Evolutionary conservation across 345 rosid species (phyloP).

Genomic region (Balakata baccata): DNA sequence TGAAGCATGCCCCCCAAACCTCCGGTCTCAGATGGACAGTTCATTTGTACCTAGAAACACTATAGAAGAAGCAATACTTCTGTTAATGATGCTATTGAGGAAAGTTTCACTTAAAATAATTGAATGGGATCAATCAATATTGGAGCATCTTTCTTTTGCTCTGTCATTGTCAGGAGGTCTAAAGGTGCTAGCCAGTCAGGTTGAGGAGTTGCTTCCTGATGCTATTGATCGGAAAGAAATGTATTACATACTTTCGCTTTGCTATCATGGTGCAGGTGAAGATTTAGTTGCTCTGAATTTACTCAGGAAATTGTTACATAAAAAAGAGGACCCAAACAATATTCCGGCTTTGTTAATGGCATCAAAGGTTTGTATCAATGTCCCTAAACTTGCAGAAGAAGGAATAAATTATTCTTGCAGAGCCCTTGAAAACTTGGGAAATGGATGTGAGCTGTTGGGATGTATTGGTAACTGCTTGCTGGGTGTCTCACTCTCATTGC

Average conservation of each 20-base stretch:
- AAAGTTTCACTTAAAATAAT: constrained; percentile 56
- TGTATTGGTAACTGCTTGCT: constrained; percentile 45
- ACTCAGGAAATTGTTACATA: constrained; percentile 52
- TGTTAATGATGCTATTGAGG: constrained; percentile 65
- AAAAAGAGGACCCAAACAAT: constrained; percentile 47
- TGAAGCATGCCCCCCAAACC: constrained; percentile 71
- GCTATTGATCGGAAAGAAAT: constrained; percentile 49
- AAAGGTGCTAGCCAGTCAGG: constrained; percentile 49
- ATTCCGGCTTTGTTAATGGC: constrained; percentile 60
- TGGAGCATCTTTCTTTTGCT: constrained; percentile 78
- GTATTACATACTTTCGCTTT: constrained; percentile 52
- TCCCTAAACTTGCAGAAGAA: constrained; percentile 51
- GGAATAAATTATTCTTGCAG: constrained; percentile 55
- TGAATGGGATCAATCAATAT: constrained; percentile 69
- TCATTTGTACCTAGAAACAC: constrained; percentile 72
- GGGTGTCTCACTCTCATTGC: constrained; percentile 52
- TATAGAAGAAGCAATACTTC: constrained; percentile 77
- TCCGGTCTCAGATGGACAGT: constrained; percentile 59
- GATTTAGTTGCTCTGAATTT: constrained; percentile 61
- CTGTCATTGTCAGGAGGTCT: constrained; percentile 60
- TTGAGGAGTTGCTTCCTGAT: constrained; percentile 69
- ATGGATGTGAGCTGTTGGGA: constrained; percentile 45
- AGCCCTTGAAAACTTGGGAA: constrained; percentile 43
- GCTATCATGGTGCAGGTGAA: constrained; percentile 66
- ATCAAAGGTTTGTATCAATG: constrained; percentile 57